A percentile compares a stretch with the other conserved stretches of the same genome.
Conservation (phyloP, 1,284 basidiomycete genomes). For the Gomphus bonarii region DNA sequence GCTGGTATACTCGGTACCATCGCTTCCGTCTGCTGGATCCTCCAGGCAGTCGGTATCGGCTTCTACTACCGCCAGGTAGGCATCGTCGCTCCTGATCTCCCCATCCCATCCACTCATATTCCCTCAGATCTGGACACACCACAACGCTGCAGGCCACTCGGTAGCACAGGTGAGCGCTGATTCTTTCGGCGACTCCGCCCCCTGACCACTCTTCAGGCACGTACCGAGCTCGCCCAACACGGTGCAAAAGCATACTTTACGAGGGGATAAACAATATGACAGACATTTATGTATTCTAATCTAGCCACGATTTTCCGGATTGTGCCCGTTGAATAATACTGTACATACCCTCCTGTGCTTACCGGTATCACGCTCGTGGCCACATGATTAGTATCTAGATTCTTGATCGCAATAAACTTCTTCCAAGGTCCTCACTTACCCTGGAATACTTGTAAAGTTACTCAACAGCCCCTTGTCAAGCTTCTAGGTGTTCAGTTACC, state of each 20-base stretch:
- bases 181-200: not conserved
- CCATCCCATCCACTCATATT: slow-evolving; percentile 13
- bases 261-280: slow-evolving; percentile 41
- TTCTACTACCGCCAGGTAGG: slow-evolving; percentile 73
- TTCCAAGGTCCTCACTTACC: too few species aligned
- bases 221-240: slow-evolving; percentile 74
- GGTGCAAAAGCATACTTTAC: slow-evolving; percentile 85
- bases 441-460: too few species aligned
- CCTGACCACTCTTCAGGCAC: slow-evolving; percentile 46
- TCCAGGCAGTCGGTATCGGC: slow-evolving; percentile 78
- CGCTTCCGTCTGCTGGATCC: slow-evolving; percentile 77
- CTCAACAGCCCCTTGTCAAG: too few species aligned
- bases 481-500: slow-evolving; percentile 26
- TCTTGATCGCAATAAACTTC: too few species aligned
- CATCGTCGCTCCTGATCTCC: slow-evolving; percentile 4
- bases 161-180: slow-evolving; percentile 58
- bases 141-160: slow-evolving; percentile 73
- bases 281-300: not conserved
- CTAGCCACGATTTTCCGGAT: not conserved
- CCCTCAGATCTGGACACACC: slow-evolving; percentile 72
- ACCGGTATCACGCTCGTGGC: too few species aligned
- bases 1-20: slow-evolving; percentile 74
- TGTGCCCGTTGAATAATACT: too few species aligned
- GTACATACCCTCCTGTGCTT: too few species aligned
- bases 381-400: too few species aligned